phyloP scores from a whole-genome alignment of 179 eudicot species.

The Sideroxylon spinosum region DNA sequence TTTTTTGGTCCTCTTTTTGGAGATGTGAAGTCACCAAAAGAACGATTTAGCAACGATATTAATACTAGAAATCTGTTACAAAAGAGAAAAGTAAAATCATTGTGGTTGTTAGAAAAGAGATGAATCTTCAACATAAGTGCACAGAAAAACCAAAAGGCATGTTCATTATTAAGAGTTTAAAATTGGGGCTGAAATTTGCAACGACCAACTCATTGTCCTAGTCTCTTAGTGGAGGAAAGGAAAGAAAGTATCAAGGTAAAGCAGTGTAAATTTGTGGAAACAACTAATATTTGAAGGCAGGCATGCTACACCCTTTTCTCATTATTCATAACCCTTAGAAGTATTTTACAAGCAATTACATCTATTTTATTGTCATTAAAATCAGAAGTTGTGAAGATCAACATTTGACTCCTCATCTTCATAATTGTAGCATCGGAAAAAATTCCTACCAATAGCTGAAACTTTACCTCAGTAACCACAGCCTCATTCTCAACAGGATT shows the following conservation, averaged over 20 bases:
- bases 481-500: slow-evolving; percentile 98
- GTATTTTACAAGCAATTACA: not conserved
- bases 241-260: not conserved
- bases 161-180: not conserved
- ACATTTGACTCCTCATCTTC: not conserved
- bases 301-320: too few relatives aligned
- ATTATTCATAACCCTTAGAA: not conserved
- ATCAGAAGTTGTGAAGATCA: not conserved
- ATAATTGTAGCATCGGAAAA: not conserved
- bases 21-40: too few relatives aligned
- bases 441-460: not conserved
- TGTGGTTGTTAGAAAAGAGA: not conserved
- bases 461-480: slow-evolving; percentile 81
- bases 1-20: too few relatives aligned
- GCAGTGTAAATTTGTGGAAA: not conserved
- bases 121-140: too few relatives aligned
- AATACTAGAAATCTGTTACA: too few relatives aligned
- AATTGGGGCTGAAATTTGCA: not conserved
- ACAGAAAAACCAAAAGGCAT: not conserved
- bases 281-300: not conserved
- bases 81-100: not conserved
- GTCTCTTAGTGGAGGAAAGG: not conserved
- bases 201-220: not conserved
- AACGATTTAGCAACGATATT: too few relatives aligned
- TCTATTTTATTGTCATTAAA: not conserved